Percentiles rank a stretch among this genome's conserved stretches.
phyloP scores from a whole-genome alignment of 1,284 basidiomycete genomes.

The Rhizopogon parksii region DNA sequence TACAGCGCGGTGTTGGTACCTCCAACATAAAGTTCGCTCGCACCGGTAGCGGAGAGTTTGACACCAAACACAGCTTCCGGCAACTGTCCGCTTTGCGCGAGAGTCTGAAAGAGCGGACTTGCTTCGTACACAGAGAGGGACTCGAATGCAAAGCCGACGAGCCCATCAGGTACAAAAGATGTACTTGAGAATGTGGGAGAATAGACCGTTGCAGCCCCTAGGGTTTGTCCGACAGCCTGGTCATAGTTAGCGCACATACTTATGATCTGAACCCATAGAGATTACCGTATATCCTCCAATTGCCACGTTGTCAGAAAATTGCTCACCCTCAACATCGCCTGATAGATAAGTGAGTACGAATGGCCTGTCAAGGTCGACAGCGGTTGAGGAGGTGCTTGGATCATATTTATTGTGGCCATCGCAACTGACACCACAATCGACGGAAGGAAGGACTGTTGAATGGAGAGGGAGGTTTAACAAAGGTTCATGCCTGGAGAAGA shows the following conservation, averaged over 20 bases:
- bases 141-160: conserved; percentile 29
- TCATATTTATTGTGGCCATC: conserved; percentile 27
- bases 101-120: conserved; percentile 19
- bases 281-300: conserved; percentile 24
- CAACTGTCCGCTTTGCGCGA: conserved; percentile 20
- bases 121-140: conserved; percentile 16
- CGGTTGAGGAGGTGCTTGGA: conserved; percentile 31
- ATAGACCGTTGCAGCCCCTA: conserved; percentile 26
- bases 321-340: conserved; percentile 45
- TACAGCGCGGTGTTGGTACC: conserved; percentile 19
- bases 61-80: conserved; percentile 31
- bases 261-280: background rate
- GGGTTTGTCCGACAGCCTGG: conserved; percentile 22
- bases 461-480: background rate
- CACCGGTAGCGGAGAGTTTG: conserved; percentile 23
- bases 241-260: conserved; percentile 1
- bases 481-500: conserved; percentile 10
- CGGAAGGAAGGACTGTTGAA: conserved; percentile 16
- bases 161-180: conserved; percentile 24
- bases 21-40: conserved; percentile 34
- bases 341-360: conserved; percentile 51
- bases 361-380: conserved; percentile 22
- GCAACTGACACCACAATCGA: conserved; percentile 24
- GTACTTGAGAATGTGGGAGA: conserved; percentile 13
- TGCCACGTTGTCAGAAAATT: conserved; percentile 45